Evolutionary conservation across 768 basidiomycete genomes (phyloP).

Genomic region (Albatrellus ellisii): DNA sequence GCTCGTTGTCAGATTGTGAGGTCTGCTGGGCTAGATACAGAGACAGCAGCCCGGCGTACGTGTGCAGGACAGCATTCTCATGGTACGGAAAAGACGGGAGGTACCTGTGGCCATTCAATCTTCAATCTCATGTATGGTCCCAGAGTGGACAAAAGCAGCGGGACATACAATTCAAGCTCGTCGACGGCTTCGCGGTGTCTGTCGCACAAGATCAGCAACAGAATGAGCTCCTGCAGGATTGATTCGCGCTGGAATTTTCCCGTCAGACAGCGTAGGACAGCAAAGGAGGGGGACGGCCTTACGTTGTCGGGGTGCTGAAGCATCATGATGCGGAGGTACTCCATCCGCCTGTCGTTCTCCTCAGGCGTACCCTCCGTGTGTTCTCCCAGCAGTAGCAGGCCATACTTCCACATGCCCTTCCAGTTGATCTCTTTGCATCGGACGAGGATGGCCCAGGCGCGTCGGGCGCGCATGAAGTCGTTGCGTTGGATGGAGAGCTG

Average conservation of each 20-base stretch:
- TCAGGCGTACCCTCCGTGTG: not conserved
- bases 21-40: constrained; percentile 43
- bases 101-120: constrained; percentile 37
- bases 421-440: constrained; percentile 72
- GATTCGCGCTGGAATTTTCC: constrained; percentile 41
- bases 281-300: constrained; percentile 1
- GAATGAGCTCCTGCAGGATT: constrained; percentile 64
- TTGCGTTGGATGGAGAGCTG: constrained; percentile 56
- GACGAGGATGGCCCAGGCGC: constrained; percentile 62
- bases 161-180: constrained; percentile 82
- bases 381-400: constrained; percentile 39
- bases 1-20: not conserved
- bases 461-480: constrained; percentile 48
- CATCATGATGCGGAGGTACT: constrained; percentile 62
- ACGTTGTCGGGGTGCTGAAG: constrained; percentile 56
- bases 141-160: too few relatives aligned
- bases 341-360: constrained; percentile 27
- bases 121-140: not conserved
- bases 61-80: constrained; percentile 66
- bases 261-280: constrained; percentile 1
- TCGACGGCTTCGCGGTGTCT: constrained; percentile 63
- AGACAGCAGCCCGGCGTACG: constrained; percentile 69
- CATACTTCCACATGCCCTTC: constrained; percentile 58
- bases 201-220: constrained; percentile 45
- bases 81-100: constrained; percentile 82